Base-by-base conservation (phyloP, 164 flowering plant genomes). In the Houttuynia cordata region DNA sequence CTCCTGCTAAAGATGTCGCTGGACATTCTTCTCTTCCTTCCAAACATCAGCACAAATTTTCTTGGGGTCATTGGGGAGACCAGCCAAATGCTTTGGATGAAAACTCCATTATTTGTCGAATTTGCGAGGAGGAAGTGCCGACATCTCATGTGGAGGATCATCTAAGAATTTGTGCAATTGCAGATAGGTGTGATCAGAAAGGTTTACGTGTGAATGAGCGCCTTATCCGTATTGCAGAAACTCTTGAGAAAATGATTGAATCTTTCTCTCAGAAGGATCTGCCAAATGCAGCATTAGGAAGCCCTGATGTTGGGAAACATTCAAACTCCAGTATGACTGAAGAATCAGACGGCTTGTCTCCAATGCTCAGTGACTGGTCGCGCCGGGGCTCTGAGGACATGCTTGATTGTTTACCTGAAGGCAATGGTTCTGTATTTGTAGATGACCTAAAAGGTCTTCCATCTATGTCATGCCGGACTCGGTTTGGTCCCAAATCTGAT, bases 11-110 rank as follows among this genome's bases (percentile, higher is more conserved):
- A 74, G 95, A 90, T 57, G 65, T 78, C 57, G 74, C 71, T 59
- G 86, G 67, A 39, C 81, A 70, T 63, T 47, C 78, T 67, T 60
- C 75, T 58, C 60, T 58, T 70, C 64, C 79, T 57, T 67, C 86
- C 50, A 91, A 81, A 78, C 96, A 91, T 69, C 90, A 78, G 54
- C 97, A 87, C 72, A 87, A 80, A 68, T 60, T 60, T 67, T 94
- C 99, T 51, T 94, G 96, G 99, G 99, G 99, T 53, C 74, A 84
- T 62, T 85, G 96, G 96, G 93, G 90, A 51, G 95, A 91, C 64
- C 93, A 82, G 66, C 78, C 72, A 50, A 80, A 72, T 75, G 53
- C 77, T 62, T 63, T 77, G 56, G 96, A 94, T 54, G 96, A 87
- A 4, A 82, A 52, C 30, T 63, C 75, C 62, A 88, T 94, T 70